Conservation (phyloP, 1,284 basidiomycete species). For the Psilocybe mexicana region DNA sequence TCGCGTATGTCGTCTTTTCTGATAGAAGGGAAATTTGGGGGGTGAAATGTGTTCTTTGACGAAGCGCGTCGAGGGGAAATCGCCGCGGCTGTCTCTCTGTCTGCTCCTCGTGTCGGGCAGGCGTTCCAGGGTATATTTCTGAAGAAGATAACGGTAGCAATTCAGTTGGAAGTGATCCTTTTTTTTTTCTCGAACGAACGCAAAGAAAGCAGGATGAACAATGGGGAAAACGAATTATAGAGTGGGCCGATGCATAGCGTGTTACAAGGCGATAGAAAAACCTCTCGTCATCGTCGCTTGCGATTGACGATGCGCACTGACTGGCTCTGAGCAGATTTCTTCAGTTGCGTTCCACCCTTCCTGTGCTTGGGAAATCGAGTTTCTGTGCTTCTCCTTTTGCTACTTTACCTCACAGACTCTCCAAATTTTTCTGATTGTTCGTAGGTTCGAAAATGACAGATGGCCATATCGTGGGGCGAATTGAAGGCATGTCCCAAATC, state of each 20-base stretch:
- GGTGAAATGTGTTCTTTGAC: neutral
- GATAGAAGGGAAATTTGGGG: neutral
- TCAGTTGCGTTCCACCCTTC: neutral
- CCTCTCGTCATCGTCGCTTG: too few species aligned
- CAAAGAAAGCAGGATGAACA: neutral
- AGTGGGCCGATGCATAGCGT: neutral
- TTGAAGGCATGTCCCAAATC: neutral
- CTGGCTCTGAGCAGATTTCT: neutral
- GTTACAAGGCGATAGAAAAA: neutral
- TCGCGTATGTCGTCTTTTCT: neutral
- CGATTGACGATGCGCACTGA: too few species aligned
- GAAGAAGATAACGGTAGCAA: neutral
- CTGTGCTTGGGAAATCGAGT: constrained; percentile 3
- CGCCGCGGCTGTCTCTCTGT: neutral
- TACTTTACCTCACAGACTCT: constrained; percentile 4
- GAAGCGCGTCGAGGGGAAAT: neutral
- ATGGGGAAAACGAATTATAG: neutral
- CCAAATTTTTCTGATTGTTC: constrained; percentile 5
- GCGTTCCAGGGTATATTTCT: neutral
- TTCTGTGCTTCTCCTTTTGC: neutral
- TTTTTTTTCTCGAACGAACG: too few species aligned
- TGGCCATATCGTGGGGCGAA: constrained; percentile 5
- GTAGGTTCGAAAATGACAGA: constrained; percentile 6
- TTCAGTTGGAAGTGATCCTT: neutral
- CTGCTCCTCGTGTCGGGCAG: neutral